Evolutionary conservation across 805 yeast species (phyloP), one percentile per base, ranked within the genome.

Genomic region (Sungouiella blattae): DNA sequence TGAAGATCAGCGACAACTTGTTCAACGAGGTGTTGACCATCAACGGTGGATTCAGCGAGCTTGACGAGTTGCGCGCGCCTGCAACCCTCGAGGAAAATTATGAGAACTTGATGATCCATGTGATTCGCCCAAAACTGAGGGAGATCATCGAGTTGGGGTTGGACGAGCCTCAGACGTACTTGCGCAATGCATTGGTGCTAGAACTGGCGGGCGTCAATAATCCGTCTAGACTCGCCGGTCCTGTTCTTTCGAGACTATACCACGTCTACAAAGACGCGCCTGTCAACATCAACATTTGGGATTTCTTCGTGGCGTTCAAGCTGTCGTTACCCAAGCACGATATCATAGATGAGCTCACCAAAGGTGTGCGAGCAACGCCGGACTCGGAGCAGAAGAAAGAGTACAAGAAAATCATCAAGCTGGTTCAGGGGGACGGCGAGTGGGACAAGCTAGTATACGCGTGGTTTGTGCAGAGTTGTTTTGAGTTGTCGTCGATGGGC

Each of bases 251-350:
- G 20, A 75, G 73, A 32, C 54, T 88, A 35, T 88, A 77, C 59
- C 73, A 76, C 31, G 66, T 86, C 11, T 83, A 81, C 54, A 75
- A 93, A 40, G 96, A 88, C 47, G 89, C 96, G 0, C 83, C 85
- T 16, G 67, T 79, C 3, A 62, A 70, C 20, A 71, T 84, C 41
- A 84, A 84, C 50, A 69, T 82, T 35, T 80, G 68, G 58, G 94
- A 84, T 46, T 79, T 78, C 46, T 84, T 69, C 49, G 55, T 63
- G 16, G 80, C 85, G 0, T 83, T 83, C 58, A 75, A 68, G 49
- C 75, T 69, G 38, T 61, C 77, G 0, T 45, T 80, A 20, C 52
- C 50, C 27, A 53, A 53, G 38, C 41, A 39, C 5, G 53, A 53
- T 18, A 38, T 65, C 5, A 26, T 52, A 5, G 29, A 41, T 7